Conservation (phyloP, 1,284 basidiomycete species). For the Tetrapyrgos nigripes region DNA sequence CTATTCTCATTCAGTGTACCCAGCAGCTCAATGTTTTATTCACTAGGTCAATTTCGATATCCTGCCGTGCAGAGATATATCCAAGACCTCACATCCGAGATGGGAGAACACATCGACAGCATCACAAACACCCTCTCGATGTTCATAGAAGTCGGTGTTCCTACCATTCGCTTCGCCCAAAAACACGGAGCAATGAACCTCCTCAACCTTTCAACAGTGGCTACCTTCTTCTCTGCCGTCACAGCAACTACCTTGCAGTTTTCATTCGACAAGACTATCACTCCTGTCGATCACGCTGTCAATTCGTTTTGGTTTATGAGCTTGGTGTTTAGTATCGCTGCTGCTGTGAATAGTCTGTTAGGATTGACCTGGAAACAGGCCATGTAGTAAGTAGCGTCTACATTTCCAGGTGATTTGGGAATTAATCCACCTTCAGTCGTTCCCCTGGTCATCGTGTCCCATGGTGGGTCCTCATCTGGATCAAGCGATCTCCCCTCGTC, state of each 20-base stretch:
- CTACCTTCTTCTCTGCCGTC: slow-evolving; percentile 81
- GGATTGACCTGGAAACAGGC: slow-evolving; percentile 80
- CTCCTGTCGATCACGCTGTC: slow-evolving; percentile 50
- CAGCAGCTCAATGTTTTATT: slow-evolving; percentile 9
- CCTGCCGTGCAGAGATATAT: slow-evolving; percentile 75
- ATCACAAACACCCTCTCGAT: slow-evolving; percentile 68
- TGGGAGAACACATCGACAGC: slow-evolving; percentile 73
- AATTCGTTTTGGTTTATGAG: slow-evolving; percentile 79
- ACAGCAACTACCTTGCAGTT: slow-evolving; percentile 77
- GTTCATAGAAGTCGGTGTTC: slow-evolving; percentile 79
- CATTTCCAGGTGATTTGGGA: not conserved
- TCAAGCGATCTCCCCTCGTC: slow-evolving; percentile 77
- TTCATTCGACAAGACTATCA: slow-evolving; percentile 50
- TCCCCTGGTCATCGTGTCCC: slow-evolving; percentile 68
- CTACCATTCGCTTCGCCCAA: slow-evolving; percentile 77
- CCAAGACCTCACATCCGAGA: slow-evolving; percentile 70
- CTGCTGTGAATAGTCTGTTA: slow-evolving; percentile 75
- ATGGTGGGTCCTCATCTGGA: slow-evolving; percentile 84
- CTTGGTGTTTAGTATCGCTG: slow-evolving; percentile 77
- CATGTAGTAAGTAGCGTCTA: slow-evolving; percentile 65
- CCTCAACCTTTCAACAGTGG: slow-evolving; percentile 74
- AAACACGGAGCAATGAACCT: slow-evolving; percentile 73
- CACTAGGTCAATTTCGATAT: slow-evolving; percentile 69
- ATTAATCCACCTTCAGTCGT: slow-evolving; percentile 34
- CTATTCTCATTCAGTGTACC: slow-evolving; percentile 4